Conservation (phyloP, 441 rosid genomes). For the Pelargonium fulgidum region DNA sequence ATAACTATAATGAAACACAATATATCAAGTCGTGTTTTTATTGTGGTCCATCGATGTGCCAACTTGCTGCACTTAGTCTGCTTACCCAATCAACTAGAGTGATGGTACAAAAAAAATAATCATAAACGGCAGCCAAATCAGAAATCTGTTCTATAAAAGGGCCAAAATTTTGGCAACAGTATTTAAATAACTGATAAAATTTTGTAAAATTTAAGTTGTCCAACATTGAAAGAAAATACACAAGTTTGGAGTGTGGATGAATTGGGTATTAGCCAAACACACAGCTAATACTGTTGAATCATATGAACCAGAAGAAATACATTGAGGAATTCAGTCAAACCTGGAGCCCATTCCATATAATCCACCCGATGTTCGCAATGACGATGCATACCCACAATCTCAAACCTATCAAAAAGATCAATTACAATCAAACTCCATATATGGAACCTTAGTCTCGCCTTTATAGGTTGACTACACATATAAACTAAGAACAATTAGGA, state of each 20-base stretch:
- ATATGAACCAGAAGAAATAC: constrained; percentile 11
- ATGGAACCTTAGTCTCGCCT: constrained; percentile 14
- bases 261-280: background rate
- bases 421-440: constrained; percentile 9
- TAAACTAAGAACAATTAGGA: background rate
- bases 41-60: background rate
- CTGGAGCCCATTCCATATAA: constrained; percentile 98
- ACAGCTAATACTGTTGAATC: constrained; percentile 7
- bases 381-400: constrained; percentile 78
- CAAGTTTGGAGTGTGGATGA: background rate
- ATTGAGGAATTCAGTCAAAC: constrained; percentile 31
- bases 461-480: background rate
- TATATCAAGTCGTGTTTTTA: background rate
- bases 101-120: background rate
- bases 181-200: background rate
- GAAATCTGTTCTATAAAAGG: background rate
- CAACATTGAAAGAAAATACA: background rate
- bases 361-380: constrained; percentile 88
- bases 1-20: background rate
- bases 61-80: background rate
- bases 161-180: constrained; percentile 7
- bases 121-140: background rate
- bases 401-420: constrained; percentile 42
- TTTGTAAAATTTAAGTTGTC: background rate
- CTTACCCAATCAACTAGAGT: background rate